Evolutionary conservation across 768 basidiomycete genomes (phyloP), one percentile per base, ranked within the genome.

Genomic region (Sporobolomyces roseus): DNA sequence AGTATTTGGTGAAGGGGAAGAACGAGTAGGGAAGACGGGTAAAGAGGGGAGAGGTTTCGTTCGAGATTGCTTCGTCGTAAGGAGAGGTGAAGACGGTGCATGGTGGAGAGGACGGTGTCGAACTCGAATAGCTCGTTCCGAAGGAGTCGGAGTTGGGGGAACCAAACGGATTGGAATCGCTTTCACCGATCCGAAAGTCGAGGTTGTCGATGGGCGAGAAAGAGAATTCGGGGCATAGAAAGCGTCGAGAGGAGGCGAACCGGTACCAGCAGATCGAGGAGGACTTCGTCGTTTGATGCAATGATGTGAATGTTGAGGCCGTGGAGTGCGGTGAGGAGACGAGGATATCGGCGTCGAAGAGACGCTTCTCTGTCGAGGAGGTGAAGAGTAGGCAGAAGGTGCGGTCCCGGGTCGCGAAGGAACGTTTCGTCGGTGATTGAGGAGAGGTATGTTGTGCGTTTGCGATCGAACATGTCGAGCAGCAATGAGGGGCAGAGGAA

Each of bases 141-240:
- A 32, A 8, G 54, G 25, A 16, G 63, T 65, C 2, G 63, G 63
- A 14, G 63, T 65, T 2, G 63, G 63, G 12, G 63, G 63, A 12
- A 65, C 63, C 36, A 65, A 55, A 16, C 63, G 63, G 36, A 65
- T 65, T 1, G 63, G 63, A 27, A 65, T 65, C 14, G 7, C 2
- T 25, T 51, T 29, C 21, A 29, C 35, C 16, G 63, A 58, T 1
- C 46, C 46, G 6, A 50, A 48, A 13, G 46, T 58, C 16, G 63
- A 56, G 1, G 46, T 27, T 30, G 55, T 65, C 23, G 46, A 50
- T 23, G 62, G 63, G 2, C 33, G 63, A 23, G 43, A 50, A 25
- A 25, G 25, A 19, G 13, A 35, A 1, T 25, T 19, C 6, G 54
- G 62, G 10, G 53, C 61, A 51, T 32, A 65, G 27, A 56, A 64